Conservation (phyloP, 768 basidiomycete species). For the Boletus rubescentipes region DNA sequence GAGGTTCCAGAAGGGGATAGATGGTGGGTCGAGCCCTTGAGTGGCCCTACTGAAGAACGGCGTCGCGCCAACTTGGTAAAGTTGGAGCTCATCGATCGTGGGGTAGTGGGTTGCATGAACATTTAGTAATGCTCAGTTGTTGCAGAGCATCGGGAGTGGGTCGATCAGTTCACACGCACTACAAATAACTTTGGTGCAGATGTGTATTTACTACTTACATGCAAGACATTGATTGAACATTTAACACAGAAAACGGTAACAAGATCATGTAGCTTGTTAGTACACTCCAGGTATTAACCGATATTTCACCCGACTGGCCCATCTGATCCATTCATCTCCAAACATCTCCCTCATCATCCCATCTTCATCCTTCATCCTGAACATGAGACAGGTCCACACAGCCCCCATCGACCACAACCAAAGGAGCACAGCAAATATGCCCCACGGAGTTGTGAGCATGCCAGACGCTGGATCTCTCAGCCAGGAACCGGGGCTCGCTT, state of each 20-base stretch:
- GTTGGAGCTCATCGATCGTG: slow-evolving; percentile 7
- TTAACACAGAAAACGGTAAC: too few species aligned
- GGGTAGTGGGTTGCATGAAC: slow-evolving; percentile 3
- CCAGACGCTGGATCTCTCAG: slow-evolving; percentile 6
- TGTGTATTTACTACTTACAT: too few species aligned
- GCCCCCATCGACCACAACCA: background rate
- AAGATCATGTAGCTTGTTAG: too few species aligned
- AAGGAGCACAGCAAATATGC: background rate
- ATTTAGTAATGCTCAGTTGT: background rate
- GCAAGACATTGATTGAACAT: too few species aligned
- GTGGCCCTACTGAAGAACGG: slow-evolving; percentile 40
- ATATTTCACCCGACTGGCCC: slow-evolving; percentile 4
- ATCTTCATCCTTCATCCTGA: slow-evolving; percentile 7
- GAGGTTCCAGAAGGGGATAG: slow-evolving; percentile 52
- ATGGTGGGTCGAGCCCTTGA: slow-evolving; percentile 65
- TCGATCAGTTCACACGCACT: background rate
- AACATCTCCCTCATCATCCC: slow-evolving; percentile 4
- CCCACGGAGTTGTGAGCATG: background rate
- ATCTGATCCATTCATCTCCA: slow-evolving; percentile 2
- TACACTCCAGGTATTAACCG: slow-evolving; percentile 3
- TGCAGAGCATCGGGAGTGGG: too few species aligned
- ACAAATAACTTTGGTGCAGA: background rate
- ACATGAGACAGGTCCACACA: background rate
- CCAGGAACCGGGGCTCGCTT: slow-evolving; percentile 1
- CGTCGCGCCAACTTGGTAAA: slow-evolving; percentile 12